Conservation (phyloP, 78 protist genomes). For the Tieghemostelium lacteum region DNA sequence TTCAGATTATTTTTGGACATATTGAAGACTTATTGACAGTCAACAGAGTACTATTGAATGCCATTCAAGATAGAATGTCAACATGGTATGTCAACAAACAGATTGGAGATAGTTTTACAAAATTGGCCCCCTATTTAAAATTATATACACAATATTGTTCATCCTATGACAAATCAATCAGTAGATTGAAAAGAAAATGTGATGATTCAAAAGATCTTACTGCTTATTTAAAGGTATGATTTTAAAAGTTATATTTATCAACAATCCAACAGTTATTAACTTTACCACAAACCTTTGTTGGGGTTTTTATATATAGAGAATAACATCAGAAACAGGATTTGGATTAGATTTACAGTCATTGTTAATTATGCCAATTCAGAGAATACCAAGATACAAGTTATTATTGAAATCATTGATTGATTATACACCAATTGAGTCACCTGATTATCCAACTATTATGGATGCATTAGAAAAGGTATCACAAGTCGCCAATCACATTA, state of each 20-base stretch:
- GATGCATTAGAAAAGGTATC: constrained; percentile 51
- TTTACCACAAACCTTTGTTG: neutral
- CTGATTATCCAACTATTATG: constrained; percentile 23
- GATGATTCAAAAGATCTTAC: constrained; percentile 38
- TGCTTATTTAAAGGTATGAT: constrained; percentile 15
- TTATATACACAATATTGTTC: constrained; percentile 70
- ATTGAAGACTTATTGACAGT: constrained; percentile 62
- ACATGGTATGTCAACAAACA: constrained; percentile 46
- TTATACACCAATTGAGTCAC: constrained; percentile 40
- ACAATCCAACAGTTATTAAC: neutral
- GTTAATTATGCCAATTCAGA: constrained; percentile 57
- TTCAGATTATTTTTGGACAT: constrained; percentile 60
- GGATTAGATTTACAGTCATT: constrained; percentile 64
- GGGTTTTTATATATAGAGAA: neutral
- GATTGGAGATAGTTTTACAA: constrained; percentile 59
- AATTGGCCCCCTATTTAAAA: constrained; percentile 57
- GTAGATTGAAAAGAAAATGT: constrained; percentile 36
- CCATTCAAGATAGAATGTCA: constrained; percentile 64
- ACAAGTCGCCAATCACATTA: constrained; percentile 53
- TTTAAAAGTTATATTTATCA: neutral
- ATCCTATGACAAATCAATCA: constrained; percentile 39
- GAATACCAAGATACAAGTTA: constrained; percentile 67
- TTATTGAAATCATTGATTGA: constrained; percentile 29
- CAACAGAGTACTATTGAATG: constrained; percentile 16
- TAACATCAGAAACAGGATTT: constrained; percentile 16